phyloP scores from a whole-genome alignment of 805 yeast genomes.

The Priceomyces castillae region DNA sequence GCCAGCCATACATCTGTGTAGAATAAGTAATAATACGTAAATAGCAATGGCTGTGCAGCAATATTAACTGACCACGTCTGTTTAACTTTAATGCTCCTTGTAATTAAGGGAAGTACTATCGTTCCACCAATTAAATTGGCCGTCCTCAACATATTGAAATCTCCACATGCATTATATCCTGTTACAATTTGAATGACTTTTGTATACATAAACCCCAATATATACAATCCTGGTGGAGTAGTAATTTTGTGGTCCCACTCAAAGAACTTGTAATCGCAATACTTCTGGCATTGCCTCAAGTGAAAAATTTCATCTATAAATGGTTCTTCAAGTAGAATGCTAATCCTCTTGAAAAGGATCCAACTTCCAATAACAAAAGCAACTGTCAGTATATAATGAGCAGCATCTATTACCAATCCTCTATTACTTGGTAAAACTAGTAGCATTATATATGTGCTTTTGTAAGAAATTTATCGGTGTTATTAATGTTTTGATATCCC shows the following conservation, averaged over 20 bases:
- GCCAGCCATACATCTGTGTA: slow-evolving; percentile 96
- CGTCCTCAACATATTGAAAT: slow-evolving; percentile 26
- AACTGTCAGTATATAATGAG: not conserved
- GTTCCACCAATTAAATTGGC: slow-evolving; percentile 69
- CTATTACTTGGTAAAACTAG: slow-evolving; percentile 7
- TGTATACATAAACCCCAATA: slow-evolving; percentile 39
- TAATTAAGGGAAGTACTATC: slow-evolving; percentile 48
- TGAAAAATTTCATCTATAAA: slow-evolving; percentile 84
- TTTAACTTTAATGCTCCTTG: slow-evolving; percentile 15
- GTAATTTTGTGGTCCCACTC: slow-evolving; percentile 89
- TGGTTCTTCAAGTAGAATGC: slow-evolving; percentile 23
- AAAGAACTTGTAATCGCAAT: slow-evolving; percentile 58
- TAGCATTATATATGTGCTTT: slow-evolving; percentile 6
- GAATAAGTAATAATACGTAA: slow-evolving; percentile 71
- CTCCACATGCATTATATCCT: slow-evolving; percentile 13
- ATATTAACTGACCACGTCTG: slow-evolving; percentile 27
- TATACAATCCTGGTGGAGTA: slow-evolving; percentile 92
- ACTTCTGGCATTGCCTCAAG: slow-evolving; percentile 70
- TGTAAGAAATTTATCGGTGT: not conserved
- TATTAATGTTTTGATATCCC: not conserved
- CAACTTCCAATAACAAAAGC: slow-evolving; percentile 13
- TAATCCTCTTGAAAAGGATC: slow-evolving; percentile 15
- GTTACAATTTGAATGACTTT: slow-evolving; percentile 23
- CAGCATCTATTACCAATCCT: not conserved
- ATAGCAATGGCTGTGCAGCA: slow-evolving; percentile 62